Evolutionary conservation across 2,329 filamentous ascomycete species (phyloP).

Genomic region (Colletotrichum costaricense): DNA sequence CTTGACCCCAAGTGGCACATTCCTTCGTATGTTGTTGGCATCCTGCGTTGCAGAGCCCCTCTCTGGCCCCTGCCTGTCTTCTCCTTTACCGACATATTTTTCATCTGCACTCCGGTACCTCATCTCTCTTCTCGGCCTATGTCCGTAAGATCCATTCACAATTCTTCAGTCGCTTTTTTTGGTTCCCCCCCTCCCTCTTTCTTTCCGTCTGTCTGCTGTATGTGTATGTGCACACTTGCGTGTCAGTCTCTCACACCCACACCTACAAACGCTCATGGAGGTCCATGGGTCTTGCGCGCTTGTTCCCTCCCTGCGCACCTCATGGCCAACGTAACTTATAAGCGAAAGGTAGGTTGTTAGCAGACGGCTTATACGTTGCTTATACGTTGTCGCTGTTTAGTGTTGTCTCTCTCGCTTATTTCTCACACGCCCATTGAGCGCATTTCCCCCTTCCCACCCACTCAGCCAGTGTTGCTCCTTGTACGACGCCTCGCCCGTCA

Average conservation of each 20-base stretch:
- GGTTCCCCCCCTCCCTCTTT: background rate
- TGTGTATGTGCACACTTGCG: background rate
- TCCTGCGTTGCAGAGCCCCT: background rate
- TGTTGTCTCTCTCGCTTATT: slow-evolving; percentile 16
- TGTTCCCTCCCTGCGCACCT: background rate
- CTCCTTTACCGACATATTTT: background rate
- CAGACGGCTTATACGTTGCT: background rate
- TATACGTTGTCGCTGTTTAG: slow-evolving; percentile 1
- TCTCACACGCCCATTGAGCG: slow-evolving; percentile 7
- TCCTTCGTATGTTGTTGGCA: background rate
- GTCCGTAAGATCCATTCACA: background rate
- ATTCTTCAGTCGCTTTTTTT: background rate
- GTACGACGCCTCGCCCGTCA: slow-evolving; percentile 24
- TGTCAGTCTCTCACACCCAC: background rate
- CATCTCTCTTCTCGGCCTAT: background rate
- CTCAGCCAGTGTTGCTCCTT: slow-evolving; percentile 7
- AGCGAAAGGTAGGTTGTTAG: background rate
- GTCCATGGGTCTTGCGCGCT: background rate
- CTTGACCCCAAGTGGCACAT: slow-evolving; percentile 27
- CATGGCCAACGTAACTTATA: background rate
- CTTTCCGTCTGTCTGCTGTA: background rate
- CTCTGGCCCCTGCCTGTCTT: background rate
- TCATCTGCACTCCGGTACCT: background rate
- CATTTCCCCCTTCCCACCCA: background rate
- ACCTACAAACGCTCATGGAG: background rate